A percentile compares a stretch with the other conserved stretches of the same genome.
Evolutionary conservation across 352 stramenopile species (phyloP).

Genomic region (Albugo candida): DNA sequence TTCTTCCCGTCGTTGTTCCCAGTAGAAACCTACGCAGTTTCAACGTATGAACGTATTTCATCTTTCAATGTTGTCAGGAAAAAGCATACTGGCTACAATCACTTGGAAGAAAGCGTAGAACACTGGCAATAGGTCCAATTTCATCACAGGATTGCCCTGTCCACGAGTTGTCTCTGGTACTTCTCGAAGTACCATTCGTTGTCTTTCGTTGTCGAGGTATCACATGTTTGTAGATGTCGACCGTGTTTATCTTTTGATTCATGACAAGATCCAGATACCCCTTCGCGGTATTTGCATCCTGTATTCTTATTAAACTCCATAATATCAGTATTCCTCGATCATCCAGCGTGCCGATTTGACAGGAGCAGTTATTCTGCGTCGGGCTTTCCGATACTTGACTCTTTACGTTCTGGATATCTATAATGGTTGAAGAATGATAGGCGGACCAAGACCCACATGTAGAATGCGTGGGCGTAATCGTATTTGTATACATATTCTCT

Average conservation of each 20-base stretch:
- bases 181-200: no score
- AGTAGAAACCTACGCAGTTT: conserved; percentile 20
- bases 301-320: conserved; percentile 49
- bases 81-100: conserved; percentile 31
- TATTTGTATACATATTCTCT: conserved; percentile 4
- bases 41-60: neutral
- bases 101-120: conserved; percentile 27
- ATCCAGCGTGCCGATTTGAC: conserved; percentile 52
- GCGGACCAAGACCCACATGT: conserved; percentile 18
- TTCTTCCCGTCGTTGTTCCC: conserved; percentile 18
- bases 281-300: conserved; percentile 2
- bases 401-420: conserved; percentile 21
- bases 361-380: conserved; percentile 5
- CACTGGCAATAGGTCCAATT: conserved; percentile 23
- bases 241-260: no score
- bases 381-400: neutral
- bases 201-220: no score
- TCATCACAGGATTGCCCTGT: conserved; percentile 32
- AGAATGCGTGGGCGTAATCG: conserved; percentile 32
- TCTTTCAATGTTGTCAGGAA: neutral
- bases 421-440: conserved; percentile 24
- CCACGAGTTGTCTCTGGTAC: conserved; percentile 10
- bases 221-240: no score
- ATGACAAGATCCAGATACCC: neutral
- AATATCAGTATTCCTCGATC: conserved; percentile 43